Base-by-base conservation (phyloP, 2,329 filamentous ascomycete genomes). In the Aspergillus chevalieri region DNA sequence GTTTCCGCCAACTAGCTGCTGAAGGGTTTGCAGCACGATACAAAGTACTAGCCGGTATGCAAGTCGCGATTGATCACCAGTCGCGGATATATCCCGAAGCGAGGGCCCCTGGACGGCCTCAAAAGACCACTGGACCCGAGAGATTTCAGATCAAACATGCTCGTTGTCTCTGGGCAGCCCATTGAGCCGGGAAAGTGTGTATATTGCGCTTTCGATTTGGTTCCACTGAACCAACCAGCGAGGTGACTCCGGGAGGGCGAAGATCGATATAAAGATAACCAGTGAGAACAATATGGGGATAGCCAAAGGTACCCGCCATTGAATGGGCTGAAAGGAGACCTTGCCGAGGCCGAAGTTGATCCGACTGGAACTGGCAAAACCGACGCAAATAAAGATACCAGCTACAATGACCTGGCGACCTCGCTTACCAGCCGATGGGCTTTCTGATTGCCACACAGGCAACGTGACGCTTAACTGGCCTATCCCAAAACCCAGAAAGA, bases 61-160 rank as follows among this genome's bases (percentile, higher is more conserved):
- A 61, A 44, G 42, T 8, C 42, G 42, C 19, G 42, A 28, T 44
- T 79, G 74, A 28, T 78, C 74, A 51, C 70, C 72, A 68, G 75
- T 78, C 51, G 74, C 79, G 65, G 82, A 81, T 22, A 81, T 70
- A 52, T 82, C 79, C 4, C 61, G 58, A 60, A 81, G 80, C 72
- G 62, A 76, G 21, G 50, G 70, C 33, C 69, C 68, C 64, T 73
- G 41, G 47, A 50, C 69, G 46, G 75, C 71, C 45, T 75, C 59
- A 2, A 77, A 73, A 1, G 74, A 74, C 48, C 74, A 73, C 53
- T 77, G 76, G 62, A 78, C 75, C 10, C 73, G 71, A 6, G 65
- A 53, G 53, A 76, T 76, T 52, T 78, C 74, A 28, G 65, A 56
- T 5, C 65, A 60, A 19, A 78, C 62, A 14, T 65, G 64, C 12